Conservation (phyloP, 257 asterid genomes). For the Salvia rosmarinus region DNA sequence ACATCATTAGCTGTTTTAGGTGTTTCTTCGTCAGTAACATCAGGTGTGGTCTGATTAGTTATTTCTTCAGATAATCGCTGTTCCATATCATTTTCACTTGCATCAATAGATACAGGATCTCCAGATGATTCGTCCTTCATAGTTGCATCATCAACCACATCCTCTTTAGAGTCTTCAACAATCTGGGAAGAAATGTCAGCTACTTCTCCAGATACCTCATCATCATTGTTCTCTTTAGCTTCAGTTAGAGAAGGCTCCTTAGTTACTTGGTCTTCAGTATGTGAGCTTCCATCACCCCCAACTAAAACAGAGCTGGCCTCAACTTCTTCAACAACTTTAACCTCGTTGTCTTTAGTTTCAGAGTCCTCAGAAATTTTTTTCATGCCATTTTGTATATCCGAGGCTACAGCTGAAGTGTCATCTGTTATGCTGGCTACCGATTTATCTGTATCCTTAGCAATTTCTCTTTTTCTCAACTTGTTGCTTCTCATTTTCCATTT, state of each 20-base stretch:
- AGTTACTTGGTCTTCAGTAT: conserved; percentile 39
- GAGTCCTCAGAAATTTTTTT: conserved; percentile 34
- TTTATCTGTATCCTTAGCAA: conserved; percentile 27
- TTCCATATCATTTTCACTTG: conserved; percentile 34
- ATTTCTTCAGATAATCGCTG: conserved; percentile 37
- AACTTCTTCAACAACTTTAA: conserved; percentile 40
- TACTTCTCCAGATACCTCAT: conserved; percentile 35
- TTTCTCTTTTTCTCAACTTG: conserved; percentile 40
- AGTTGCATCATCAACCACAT: conserved; percentile 33
- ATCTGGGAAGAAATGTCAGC: conserved; percentile 40
- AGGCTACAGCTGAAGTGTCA: conserved; percentile 31
- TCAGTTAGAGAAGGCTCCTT: conserved; percentile 47
- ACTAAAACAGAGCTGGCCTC: conserved; percentile 45
- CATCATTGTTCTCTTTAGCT: conserved; percentile 43
- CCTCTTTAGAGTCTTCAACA: conserved; percentile 39
- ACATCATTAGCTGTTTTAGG: conserved; percentile 33
- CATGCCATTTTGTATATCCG: conserved; percentile 39
- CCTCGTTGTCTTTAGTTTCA: conserved; percentile 35
- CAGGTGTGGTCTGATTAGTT: conserved; percentile 30
- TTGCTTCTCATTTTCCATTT: conserved; percentile 53
- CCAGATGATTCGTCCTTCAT: conserved; percentile 36
- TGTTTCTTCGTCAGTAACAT: conserved; percentile 34
- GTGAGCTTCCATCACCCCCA: conserved; percentile 39
- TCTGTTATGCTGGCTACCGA: conserved; percentile 10
- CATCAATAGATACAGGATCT: conserved; percentile 32